Percentiles rank a stretch among this genome's conserved stretches.
phyloP scores from a whole-genome alignment of 352 stramenopile species.

The Globisporangium paroecandrum region DNA sequence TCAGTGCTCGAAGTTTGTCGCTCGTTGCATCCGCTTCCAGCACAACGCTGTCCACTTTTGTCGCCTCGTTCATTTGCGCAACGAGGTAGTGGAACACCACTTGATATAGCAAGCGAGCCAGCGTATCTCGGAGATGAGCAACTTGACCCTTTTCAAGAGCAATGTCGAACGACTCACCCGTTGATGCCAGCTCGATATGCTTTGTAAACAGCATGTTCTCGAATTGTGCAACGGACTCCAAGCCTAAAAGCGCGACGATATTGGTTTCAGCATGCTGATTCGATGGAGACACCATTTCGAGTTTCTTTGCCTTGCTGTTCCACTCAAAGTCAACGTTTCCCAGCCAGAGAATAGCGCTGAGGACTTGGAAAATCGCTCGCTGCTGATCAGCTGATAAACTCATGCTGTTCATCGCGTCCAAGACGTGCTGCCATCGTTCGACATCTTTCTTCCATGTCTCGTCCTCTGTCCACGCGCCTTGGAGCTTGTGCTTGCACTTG shows the following conservation, averaged over 20 bases:
- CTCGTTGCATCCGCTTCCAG: background rate
- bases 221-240: constrained; percentile 27
- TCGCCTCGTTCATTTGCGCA: constrained; percentile 42
- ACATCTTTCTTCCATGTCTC: constrained; percentile 56
- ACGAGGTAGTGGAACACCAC: constrained; percentile 46
- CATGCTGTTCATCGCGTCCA: constrained; percentile 44
- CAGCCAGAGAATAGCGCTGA: constrained; percentile 71
- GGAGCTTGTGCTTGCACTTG: constrained; percentile 30
- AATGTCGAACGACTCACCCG: constrained; percentile 53
- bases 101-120: constrained; percentile 61
- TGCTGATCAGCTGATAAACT: constrained; percentile 35
- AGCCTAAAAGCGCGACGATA: constrained; percentile 34
- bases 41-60: constrained; percentile 18
- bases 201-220: constrained; percentile 48
- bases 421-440: constrained; percentile 61
- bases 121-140: constrained; percentile 42
- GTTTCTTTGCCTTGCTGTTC: constrained; percentile 19
- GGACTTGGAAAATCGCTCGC: constrained; percentile 49
- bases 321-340: constrained; percentile 59
- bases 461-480: constrained; percentile 26
- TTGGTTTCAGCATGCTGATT: constrained; percentile 18
- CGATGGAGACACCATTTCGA: constrained; percentile 25
- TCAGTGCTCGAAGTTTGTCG: constrained; percentile 22
- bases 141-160: constrained; percentile 45
- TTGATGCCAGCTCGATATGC: constrained; percentile 39